phyloP scores from a whole-genome alignment of 306 rosid genomes.

The Geum urbanum region DNA sequence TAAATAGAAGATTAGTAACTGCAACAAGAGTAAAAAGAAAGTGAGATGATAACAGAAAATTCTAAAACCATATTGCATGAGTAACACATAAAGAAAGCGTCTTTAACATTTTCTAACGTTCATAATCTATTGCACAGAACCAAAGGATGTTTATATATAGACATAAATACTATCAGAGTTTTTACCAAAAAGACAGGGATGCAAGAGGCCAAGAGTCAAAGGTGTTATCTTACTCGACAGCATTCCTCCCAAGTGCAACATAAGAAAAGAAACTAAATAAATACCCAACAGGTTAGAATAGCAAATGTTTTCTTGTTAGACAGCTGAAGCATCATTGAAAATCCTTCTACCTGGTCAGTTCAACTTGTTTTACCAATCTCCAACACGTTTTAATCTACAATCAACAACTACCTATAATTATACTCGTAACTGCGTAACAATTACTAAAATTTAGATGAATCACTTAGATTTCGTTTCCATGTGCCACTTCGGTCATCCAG shows the following conservation, averaged over 20 bases:
- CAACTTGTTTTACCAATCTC: background rate
- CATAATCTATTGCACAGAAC: background rate
- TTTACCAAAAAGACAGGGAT: background rate
- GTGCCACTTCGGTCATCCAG: background rate
- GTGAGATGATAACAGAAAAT: background rate
- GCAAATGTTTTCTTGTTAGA: background rate
- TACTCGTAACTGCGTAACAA: background rate
- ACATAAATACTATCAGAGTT: background rate
- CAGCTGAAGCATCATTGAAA: background rate
- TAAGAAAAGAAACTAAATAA: background rate
- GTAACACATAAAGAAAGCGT: background rate
- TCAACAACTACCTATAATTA: background rate
- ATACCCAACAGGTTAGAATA: background rate
- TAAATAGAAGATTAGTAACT: background rate
- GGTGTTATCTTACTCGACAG: background rate
- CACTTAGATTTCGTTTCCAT: background rate
- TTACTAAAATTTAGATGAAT: background rate
- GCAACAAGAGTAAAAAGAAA: background rate
- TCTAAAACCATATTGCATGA: constrained; percentile 5
- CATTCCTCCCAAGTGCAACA: background rate
- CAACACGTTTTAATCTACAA: background rate
- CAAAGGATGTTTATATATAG: background rate
- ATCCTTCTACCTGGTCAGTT: background rate
- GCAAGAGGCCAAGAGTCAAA: background rate
- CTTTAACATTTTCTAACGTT: no score